Conservation (phyloP, 2,329 filamentous ascomycete genomes). For the Neofusicoccum laricinum region DNA sequence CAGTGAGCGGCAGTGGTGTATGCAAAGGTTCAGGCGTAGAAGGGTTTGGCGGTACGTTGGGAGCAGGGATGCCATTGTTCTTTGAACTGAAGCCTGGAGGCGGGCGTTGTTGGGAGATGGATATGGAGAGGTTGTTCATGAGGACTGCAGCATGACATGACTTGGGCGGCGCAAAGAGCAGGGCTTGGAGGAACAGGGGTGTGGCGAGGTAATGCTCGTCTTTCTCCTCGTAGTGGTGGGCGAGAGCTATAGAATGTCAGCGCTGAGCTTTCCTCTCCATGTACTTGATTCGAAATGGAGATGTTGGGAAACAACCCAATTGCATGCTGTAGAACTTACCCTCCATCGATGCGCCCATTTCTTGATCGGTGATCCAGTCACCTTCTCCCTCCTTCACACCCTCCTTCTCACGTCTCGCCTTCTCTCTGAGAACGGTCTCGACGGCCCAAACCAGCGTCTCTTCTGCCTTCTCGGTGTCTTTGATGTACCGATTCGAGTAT, state of each 20-base stretch:
- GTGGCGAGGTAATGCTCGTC: constrained; percentile 77
- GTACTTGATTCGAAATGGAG: too few species aligned
- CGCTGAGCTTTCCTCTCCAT: constrained; percentile 18
- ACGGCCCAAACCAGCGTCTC: constrained; percentile 76
- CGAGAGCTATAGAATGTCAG: constrained; percentile 58
- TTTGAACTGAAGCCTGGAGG: neutral
- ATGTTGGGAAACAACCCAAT: too few species aligned
- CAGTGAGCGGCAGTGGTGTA: constrained; percentile 54
- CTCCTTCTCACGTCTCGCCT: constrained; percentile 63
- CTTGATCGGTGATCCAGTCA: constrained; percentile 66
- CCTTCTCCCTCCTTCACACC: constrained; percentile 69
- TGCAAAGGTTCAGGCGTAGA: constrained; percentile 32
- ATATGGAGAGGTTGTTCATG: constrained; percentile 80
- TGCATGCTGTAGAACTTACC: constrained; percentile 41
- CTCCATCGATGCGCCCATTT: constrained; percentile 73
- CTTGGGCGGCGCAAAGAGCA: constrained; percentile 62
- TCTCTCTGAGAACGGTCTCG: constrained; percentile 73
- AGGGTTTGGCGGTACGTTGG: constrained; percentile 36
- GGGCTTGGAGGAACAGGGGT: constrained; percentile 81
- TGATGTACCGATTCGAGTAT: constrained; percentile 73
- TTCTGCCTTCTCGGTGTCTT: constrained; percentile 71
- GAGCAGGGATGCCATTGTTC: neutral
- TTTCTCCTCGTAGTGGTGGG: constrained; percentile 69
- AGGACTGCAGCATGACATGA: constrained; percentile 78
- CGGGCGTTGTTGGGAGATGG: constrained; percentile 62